Evolutionary conservation across 1,139 yeast genomes (phyloP).

Genomic region (Suhomyces wounanorum): DNA sequence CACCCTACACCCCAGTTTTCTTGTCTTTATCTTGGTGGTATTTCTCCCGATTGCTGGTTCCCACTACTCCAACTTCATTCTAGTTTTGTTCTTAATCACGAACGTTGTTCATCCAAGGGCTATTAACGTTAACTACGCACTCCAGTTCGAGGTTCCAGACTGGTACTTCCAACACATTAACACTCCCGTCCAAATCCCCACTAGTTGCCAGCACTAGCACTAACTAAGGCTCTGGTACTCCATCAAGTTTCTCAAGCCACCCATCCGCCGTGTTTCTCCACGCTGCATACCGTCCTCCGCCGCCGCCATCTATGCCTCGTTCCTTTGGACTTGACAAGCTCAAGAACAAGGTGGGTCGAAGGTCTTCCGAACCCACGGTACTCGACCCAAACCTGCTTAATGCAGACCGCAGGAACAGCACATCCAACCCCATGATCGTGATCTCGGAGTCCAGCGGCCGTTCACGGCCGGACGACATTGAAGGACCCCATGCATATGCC

Average conservation of each 20-base stretch:
- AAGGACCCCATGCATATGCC: slow-evolving; percentile 1
- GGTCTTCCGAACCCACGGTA: slow-evolving; percentile 18
- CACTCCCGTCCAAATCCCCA: background rate
- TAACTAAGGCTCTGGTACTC: background rate
- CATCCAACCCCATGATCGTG: slow-evolving; percentile 25
- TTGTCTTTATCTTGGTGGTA: background rate
- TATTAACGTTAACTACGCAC: background rate
- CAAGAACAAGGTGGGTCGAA: slow-evolving; percentile 18
- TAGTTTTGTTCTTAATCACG: background rate
- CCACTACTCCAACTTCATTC: background rate
- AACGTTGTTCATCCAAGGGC: background rate
- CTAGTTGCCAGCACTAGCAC: background rate
- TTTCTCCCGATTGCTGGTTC: background rate
- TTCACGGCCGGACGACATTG: background rate
- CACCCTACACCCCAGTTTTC: background rate
- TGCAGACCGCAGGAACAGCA: slow-evolving; percentile 21
- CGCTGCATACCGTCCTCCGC: background rate
- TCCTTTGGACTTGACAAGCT: slow-evolving; percentile 18
- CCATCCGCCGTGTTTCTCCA: background rate
- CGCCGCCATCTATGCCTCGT: slow-evolving; percentile 8
- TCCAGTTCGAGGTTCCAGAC: background rate
- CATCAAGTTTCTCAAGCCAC: background rate
- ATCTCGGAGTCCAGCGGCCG: slow-evolving; percentile 18
- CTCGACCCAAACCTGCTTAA: slow-evolving; percentile 11
- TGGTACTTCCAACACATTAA: background rate